Percentiles rank a stretch among this genome's conserved stretches.
These are phyloP conservation scores for Kwoniella shivajii DNA, from an alignment of 1,284 basidiomycete genomes.

Conservation along the genomic window DNA sequence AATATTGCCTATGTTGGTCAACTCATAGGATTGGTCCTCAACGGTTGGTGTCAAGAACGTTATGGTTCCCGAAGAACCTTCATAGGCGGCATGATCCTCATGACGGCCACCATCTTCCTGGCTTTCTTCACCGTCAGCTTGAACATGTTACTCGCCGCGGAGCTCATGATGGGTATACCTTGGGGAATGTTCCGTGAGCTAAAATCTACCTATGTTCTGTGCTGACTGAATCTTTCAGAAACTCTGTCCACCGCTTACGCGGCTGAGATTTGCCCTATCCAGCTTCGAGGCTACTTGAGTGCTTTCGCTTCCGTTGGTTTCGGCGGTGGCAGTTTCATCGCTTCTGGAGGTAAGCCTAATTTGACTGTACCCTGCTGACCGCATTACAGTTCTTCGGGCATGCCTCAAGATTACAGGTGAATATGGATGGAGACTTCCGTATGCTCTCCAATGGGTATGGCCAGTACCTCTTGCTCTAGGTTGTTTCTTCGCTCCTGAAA, in stretches of 20 bases:
- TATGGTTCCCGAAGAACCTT: slow-evolving; percentile 52
- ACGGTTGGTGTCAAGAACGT: slow-evolving; percentile 47
- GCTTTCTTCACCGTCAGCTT: slow-evolving; percentile 30
- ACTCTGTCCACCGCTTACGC: slow-evolving; percentile 52
- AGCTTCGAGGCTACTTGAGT: slow-evolving; percentile 51
- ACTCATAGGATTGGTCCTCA: slow-evolving; percentile 28
- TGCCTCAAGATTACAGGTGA: slow-evolving; percentile 4
- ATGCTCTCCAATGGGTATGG: slow-evolving; percentile 31
- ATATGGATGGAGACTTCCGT: not conserved
- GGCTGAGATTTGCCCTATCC: slow-evolving; percentile 54
- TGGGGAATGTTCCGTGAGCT: slow-evolving; percentile 26
- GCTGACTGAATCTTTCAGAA: not conserved
- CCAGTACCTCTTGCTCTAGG: slow-evolving; percentile 36
- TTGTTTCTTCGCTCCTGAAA: slow-evolving; percentile 37
- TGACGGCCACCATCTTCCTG: slow-evolving; percentile 45
- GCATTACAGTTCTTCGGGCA: slow-evolving; percentile 36
- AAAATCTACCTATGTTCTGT: not conserved
- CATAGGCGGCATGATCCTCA: slow-evolving; percentile 30
- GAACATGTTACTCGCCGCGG: slow-evolving; percentile 47
- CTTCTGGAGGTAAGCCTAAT: slow-evolving; percentile 38
- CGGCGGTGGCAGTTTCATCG: slow-evolving; percentile 22
- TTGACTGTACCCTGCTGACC: slow-evolving; percentile 36
- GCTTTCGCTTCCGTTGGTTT: slow-evolving; percentile 45
- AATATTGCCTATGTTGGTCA: slow-evolving; percentile 44
- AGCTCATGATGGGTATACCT: slow-evolving; percentile 41